Percentiles rank a stretch among this genome's conserved stretches.
Evolutionary conservation across 441 rosid species (phyloP).

Genomic region (Eruca vesicaria): DNA sequence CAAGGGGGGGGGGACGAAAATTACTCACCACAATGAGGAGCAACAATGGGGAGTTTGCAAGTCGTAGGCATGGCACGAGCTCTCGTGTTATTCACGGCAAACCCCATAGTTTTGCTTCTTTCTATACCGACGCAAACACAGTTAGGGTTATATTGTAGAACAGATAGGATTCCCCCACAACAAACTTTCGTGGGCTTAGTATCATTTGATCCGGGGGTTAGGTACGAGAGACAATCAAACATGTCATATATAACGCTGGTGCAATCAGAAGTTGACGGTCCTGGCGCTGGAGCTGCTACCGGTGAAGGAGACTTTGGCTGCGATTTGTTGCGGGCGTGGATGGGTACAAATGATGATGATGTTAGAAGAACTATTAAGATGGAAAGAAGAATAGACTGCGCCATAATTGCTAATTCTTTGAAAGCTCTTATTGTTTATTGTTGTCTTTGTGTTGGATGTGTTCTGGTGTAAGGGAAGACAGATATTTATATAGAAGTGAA

Average conservation of each 20-base stretch:
- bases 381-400: slow-evolving; percentile 5
- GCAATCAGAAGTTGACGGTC: slow-evolving; percentile 53
- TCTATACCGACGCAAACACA: slow-evolving; percentile 72
- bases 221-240: slow-evolving; percentile 67
- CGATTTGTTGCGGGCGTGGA: not conserved
- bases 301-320: not conserved
- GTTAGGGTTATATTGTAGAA: slow-evolving; percentile 48
- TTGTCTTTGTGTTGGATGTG: not conserved
- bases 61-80: slow-evolving; percentile 55
- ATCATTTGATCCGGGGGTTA: slow-evolving; percentile 48
- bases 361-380: not conserved
- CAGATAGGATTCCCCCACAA: slow-evolving; percentile 66
- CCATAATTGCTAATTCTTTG: not conserved
- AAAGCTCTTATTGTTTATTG: not conserved
- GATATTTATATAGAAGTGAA: slow-evolving; percentile 3
- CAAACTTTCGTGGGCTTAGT: slow-evolving; percentile 52
- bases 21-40: slow-evolving; percentile 38
- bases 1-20: too few relatives aligned
- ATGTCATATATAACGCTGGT: slow-evolving; percentile 42
- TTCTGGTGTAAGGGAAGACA: not conserved
- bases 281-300: slow-evolving; percentile 14
- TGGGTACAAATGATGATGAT: slow-evolving; percentile 13
- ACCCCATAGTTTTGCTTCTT: slow-evolving; percentile 54
- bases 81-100: slow-evolving; percentile 62
- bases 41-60: slow-evolving; percentile 58